phyloP scores from a whole-genome alignment of 2,329 filamentous ascomycete genomes.

The Fusarium sarcochroum region DNA sequence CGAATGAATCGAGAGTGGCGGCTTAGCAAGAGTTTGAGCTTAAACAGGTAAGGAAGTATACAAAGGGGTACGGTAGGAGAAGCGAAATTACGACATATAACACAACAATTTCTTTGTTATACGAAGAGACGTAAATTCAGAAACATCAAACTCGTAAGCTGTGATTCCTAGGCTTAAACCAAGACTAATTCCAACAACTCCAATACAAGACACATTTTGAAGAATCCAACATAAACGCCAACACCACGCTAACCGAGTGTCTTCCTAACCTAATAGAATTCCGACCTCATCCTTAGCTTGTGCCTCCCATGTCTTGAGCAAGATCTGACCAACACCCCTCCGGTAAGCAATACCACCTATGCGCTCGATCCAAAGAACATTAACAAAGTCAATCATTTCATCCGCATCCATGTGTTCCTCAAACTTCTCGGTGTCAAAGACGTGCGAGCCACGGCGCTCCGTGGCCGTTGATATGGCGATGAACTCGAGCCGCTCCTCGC shows the following conservation, averaged over 20 bases:
- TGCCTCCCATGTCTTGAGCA: conserved; percentile 58
- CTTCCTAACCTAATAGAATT: conserved; percentile 57
- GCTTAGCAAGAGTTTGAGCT: not conserved
- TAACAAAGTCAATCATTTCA: conserved; percentile 61
- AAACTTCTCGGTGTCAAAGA: conserved; percentile 58
- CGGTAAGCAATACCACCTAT: conserved; percentile 60
- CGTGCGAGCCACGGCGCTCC: conserved; percentile 59
- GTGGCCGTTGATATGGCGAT: conserved; percentile 58
- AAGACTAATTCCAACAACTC: conserved; percentile 15
- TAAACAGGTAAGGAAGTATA: not conserved
- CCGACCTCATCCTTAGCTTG: conserved; percentile 58
- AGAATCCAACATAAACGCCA: conserved; percentile 21
- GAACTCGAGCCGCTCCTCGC: conserved; percentile 61
- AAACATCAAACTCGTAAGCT: not conserved
- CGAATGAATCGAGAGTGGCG: not conserved
- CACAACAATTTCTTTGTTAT: not conserved
- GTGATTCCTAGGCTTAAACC: conserved; percentile 5
- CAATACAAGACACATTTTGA: conserved; percentile 22
- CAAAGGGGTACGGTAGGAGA: not conserved
- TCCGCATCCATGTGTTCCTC: conserved; percentile 59
- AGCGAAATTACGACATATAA: not conserved
- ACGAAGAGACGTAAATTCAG: not conserved
- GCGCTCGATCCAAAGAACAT: conserved; percentile 63
- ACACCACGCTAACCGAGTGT: conserved; percentile 35
- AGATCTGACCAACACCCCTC: conserved; percentile 59